These are phyloP conservation scores for Arachis hypogaea DNA, from an alignment of 306 rosid genomes.

Conservation along the genomic window DNA sequence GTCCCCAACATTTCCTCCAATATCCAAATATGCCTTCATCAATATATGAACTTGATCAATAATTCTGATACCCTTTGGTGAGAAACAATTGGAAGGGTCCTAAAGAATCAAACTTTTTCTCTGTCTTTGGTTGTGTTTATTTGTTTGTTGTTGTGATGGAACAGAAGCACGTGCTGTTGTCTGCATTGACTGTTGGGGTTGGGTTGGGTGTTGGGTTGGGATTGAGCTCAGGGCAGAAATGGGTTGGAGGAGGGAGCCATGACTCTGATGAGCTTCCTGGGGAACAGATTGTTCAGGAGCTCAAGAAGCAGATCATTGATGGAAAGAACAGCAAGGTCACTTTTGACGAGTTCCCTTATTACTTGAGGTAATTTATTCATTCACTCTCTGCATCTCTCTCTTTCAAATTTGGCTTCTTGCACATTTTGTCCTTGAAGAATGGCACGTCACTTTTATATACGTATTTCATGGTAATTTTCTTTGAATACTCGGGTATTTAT, in stretches of 20 bases:
- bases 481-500: slow-evolving; percentile 5
- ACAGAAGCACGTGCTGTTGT: slow-evolving; percentile 70
- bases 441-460: background rate
- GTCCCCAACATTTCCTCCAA: background rate
- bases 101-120: slow-evolving; percentile 29
- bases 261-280: slow-evolving; percentile 53
- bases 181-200: slow-evolving; percentile 80
- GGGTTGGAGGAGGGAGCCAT: slow-evolving; percentile 60
- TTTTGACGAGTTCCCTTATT: slow-evolving; percentile 73
- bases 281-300: slow-evolving; percentile 64
- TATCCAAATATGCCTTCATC: slow-evolving; percentile 4
- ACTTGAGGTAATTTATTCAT: slow-evolving; percentile 56
- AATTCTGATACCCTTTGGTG: slow-evolving; percentile 27
- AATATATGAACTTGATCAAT: background rate
- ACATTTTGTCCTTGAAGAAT: slow-evolving; percentile 23
- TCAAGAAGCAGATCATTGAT: slow-evolving; percentile 58
- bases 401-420: background rate
- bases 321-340: slow-evolving; percentile 58
- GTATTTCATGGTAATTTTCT: slow-evolving; percentile 16
- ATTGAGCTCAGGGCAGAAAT: slow-evolving; percentile 66
- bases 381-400: background rate
- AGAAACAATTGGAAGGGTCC: slow-evolving; percentile 1
- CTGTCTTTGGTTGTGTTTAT: background rate
- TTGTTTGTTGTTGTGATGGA: slow-evolving; percentile 51
- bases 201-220: slow-evolving; percentile 80